phyloP scores from a whole-genome alignment of 805 yeast genomes.

The Nadsonia fulvescens region DNA sequence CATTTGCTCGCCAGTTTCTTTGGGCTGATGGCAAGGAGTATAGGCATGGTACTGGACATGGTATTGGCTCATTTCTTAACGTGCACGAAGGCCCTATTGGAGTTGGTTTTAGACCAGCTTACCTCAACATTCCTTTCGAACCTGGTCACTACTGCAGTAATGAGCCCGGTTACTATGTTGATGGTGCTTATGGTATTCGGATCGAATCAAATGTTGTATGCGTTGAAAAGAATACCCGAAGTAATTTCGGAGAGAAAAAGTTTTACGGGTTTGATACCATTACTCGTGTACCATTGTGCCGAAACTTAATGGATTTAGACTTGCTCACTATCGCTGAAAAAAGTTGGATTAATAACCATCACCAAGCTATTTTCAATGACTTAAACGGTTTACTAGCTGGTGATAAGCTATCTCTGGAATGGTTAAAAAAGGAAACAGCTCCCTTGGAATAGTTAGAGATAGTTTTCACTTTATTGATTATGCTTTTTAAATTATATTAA shows the following conservation, averaged over 20 bases:
- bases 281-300: conserved; percentile 72
- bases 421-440: conserved; percentile 55
- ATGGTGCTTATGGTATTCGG: conserved; percentile 78
- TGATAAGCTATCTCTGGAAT: conserved; percentile 41
- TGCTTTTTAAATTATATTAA: too few species aligned
- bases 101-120: conserved; percentile 36
- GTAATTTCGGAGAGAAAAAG: conserved; percentile 35
- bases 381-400: conserved; percentile 34
- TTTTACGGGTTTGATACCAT: conserved; percentile 65
- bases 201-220: conserved; percentile 70
- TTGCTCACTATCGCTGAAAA: conserved; percentile 46
- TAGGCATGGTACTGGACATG: conserved; percentile 94
- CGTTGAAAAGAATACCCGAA: conserved; percentile 21
- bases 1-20: conserved; percentile 64
- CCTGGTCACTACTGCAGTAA: conserved; percentile 68
- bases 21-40: conserved; percentile 76
- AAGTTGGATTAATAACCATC: conserved; percentile 51
- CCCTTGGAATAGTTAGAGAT: conserved; percentile 14
- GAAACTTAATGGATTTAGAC: conserved; percentile 43
- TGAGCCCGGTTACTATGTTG: conserved; percentile 90
- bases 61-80: conserved; percentile 78
- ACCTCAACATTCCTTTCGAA: conserved; percentile 31
- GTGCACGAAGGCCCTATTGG: conserved; percentile 94
- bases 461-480: too few species aligned
- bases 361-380: conserved; percentile 34